Evolutionary conservation across 129 eudicot species (phyloP).

Genomic region (Cynara cardunculus): DNA sequence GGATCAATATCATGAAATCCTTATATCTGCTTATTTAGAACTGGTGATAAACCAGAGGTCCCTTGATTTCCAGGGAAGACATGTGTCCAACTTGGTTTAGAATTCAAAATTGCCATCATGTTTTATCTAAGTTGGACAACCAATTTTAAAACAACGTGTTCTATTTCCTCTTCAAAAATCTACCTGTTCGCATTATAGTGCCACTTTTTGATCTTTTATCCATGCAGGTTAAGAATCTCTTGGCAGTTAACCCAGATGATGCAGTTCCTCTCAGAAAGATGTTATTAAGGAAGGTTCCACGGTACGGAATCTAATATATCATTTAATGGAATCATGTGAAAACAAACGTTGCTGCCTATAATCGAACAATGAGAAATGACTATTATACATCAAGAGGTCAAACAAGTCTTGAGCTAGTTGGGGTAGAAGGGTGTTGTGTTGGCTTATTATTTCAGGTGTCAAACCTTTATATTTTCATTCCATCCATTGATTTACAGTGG

Average conservation of each 20-base stretch:
- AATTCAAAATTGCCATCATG: too few relatives aligned
- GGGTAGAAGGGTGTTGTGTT: neutral
- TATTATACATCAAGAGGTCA: neutral
- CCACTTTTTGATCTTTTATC: neutral
- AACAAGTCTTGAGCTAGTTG: neutral
- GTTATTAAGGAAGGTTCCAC: slow-evolving; percentile 78
- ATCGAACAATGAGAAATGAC: neutral
- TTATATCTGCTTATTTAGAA: neutral
- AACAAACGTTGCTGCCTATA: neutral
- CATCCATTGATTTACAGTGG: neutral
- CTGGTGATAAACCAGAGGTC: neutral
- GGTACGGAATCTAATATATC: slow-evolving; percentile 39
- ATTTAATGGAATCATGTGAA: neutral
- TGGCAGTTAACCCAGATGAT: slow-evolving; percentile 83
- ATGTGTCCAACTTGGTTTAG: neutral
- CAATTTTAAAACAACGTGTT: too few relatives aligned
- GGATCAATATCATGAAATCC: neutral
- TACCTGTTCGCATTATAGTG: neutral
- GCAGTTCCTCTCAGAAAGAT: slow-evolving; percentile 85
- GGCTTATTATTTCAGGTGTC: neutral
- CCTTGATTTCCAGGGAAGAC: too few relatives aligned
- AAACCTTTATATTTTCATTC: neutral
- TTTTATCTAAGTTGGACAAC: too few relatives aligned
- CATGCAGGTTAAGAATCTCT: slow-evolving; percentile 84
- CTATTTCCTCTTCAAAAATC: neutral